Conservation (phyloP, 2,329 filamentous ascomycete genomes). For the Claviceps lovelessii region DNA sequence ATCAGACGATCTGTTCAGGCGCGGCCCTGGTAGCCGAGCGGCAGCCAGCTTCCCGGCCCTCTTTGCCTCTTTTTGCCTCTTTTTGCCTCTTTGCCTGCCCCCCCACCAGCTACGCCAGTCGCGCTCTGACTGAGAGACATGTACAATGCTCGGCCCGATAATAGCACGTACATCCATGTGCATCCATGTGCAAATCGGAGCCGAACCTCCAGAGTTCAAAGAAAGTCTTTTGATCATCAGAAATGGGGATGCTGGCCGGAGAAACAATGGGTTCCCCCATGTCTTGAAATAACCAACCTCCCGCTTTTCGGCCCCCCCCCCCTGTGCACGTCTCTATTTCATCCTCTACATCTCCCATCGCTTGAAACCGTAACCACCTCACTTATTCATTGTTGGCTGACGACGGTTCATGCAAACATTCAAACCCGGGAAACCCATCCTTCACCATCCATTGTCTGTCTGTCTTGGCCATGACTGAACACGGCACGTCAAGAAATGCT, state of each 20-base stretch:
- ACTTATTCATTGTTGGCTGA: not conserved
- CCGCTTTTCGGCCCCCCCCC: not conserved
- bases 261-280: not conserved
- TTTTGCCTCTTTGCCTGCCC: too few relatives aligned
- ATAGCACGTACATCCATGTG: not conserved
- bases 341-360: too few relatives aligned
- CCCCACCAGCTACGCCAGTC: not conserved
- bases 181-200: too few relatives aligned
- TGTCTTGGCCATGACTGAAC: slow-evolving; percentile 4
- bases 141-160: not conserved
- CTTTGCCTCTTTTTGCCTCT: too few relatives aligned
- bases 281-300: not conserved
- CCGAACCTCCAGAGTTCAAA: too few relatives aligned
- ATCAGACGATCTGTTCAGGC: too few relatives aligned
- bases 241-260: not conserved
- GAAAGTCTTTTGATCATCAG: not conserved
- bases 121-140: not conserved
- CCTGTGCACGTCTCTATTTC: not conserved
- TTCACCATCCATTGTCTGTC: not conserved
- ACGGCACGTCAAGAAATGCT: slow-evolving; percentile 4
- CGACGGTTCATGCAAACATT: not conserved
- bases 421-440: too few relatives aligned
- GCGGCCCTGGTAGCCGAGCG: too few relatives aligned
- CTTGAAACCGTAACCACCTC: not conserved
- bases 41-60: too few relatives aligned